These are phyloP conservation scores for Glonium stellatum DNA, from an alignment of 495 filamentous ascomycete genomes.

Conservation along the genomic window DNA sequence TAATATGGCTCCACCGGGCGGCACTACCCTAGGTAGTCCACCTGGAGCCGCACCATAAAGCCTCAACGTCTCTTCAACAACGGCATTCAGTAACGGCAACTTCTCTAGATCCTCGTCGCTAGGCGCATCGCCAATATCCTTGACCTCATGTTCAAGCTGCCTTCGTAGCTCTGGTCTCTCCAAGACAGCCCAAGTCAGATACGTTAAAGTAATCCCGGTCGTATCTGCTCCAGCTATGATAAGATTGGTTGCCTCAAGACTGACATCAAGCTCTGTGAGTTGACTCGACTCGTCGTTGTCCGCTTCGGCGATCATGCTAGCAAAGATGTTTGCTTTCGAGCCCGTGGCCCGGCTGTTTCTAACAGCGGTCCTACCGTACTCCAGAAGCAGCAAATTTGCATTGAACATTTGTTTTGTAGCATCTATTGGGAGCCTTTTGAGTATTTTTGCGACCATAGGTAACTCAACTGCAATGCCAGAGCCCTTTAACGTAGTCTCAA, in stretches of 20 bases:
- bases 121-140: constrained; percentile 35
- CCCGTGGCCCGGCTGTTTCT: too few relatives aligned
- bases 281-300: constrained; percentile 31
- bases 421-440: too few relatives aligned
- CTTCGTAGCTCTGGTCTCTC: constrained; percentile 32
- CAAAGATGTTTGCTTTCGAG: too few relatives aligned
- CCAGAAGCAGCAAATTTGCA: too few relatives aligned
- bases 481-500: too few relatives aligned
- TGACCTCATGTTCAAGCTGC: constrained; percentile 41
- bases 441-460: too few relatives aligned
- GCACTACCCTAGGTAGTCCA: constrained; percentile 23
- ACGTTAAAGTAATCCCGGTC: constrained; percentile 43
- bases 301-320: too few relatives aligned
- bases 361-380: too few relatives aligned
- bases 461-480: too few relatives aligned
- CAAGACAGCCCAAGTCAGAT: constrained; percentile 38
- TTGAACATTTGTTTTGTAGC: too few relatives aligned
- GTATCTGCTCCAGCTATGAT: constrained; percentile 49
- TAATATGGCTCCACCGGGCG: constrained; percentile 14
- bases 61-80: constrained; percentile 31
- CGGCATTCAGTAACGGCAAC: constrained; percentile 44
- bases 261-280: too few relatives aligned
- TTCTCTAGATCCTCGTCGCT: constrained; percentile 34
- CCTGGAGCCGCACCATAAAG: constrained; percentile 27
- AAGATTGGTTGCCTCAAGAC: too few relatives aligned